These are phyloP conservation scores for Naganishia kalamii DNA, from an alignment of 768 basidiomycete genomes.

Conservation along the genomic window DNA sequence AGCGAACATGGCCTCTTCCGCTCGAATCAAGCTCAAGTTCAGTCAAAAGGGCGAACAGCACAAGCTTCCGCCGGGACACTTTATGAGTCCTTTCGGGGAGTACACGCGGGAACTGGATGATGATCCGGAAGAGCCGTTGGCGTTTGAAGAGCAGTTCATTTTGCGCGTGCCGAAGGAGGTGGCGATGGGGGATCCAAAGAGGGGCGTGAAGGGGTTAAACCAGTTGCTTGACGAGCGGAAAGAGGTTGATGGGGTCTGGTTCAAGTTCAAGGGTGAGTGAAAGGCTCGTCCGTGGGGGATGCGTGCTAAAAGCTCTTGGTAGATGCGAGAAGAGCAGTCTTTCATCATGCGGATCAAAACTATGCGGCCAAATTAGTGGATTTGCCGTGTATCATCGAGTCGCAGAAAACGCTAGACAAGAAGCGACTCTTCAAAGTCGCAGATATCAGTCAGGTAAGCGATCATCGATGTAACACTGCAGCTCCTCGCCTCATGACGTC, in stretches of 20 bases:
- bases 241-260: constrained; percentile 78
- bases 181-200: constrained; percentile 33
- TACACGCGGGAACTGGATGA: constrained; percentile 94
- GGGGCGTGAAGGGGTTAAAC: constrained; percentile 50
- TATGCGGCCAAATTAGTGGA: constrained; percentile 94
- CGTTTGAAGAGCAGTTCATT: constrained; percentile 96
- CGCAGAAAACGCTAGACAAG: constrained; percentile 90
- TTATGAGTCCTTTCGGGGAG: constrained; percentile 75
- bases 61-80: constrained; percentile 5
- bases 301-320: not conserved
- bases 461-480: no score
- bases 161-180: constrained; percentile 76
- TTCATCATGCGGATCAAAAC: constrained; percentile 71
- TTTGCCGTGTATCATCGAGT: constrained; percentile 84
- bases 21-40: constrained; percentile 20
- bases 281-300: not conserved
- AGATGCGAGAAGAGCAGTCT: constrained; percentile 87
- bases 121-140: constrained; percentile 80
- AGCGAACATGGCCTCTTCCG: constrained; percentile 4
- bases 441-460: constrained; percentile 85
- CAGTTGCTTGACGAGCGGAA: constrained; percentile 77
- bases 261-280: constrained; percentile 85
- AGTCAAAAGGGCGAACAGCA: constrained; percentile 20
- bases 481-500: constrained; percentile 18
- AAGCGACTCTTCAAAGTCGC: constrained; percentile 98